These are phyloP conservation scores for Cudoniella acicularis DNA, from an alignment of 495 filamentous ascomycete genomes.

Conservation along the genomic window DNA sequence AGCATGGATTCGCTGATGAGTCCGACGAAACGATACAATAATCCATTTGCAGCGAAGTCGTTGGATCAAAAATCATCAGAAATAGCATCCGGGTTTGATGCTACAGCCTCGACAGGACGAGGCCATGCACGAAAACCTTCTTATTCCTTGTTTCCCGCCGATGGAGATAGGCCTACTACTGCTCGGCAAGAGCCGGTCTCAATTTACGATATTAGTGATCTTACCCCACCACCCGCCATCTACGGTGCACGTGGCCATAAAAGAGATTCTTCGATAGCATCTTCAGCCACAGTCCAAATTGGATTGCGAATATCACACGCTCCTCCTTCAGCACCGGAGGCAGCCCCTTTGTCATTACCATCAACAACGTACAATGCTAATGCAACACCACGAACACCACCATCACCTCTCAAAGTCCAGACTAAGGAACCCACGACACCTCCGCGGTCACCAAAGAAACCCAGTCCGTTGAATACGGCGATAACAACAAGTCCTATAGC, in stretches of 20 bases:
- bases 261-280: constrained; percentile 32
- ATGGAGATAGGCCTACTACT: constrained; percentile 2
- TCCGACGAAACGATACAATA: not conserved
- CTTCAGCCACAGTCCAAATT: constrained; percentile 36
- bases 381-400: not conserved
- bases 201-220: constrained; percentile 21
- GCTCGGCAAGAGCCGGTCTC: constrained; percentile 3
- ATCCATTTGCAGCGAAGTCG: not conserved
- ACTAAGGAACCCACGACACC: constrained; percentile 3
- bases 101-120: not conserved
- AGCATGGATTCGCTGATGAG: constrained; percentile 22
- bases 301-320: constrained; percentile 34
- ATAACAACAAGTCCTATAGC: not conserved
- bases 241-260: constrained; percentile 19
- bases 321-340: constrained; percentile 11
- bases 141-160: constrained; percentile 24
- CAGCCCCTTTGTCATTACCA: not conserved
- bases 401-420: constrained; percentile 16
- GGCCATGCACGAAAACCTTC: constrained; percentile 10
- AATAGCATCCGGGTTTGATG: not conserved
- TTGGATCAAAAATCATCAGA: not conserved
- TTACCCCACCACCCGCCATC: constrained; percentile 23
- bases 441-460: not conserved
- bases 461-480: not conserved
- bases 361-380: constrained; percentile 17